Evolutionary conservation across 495 filamentous ascomycete species (phyloP), one percentile per base, ranked within the genome.

Genomic region (Hypoxylon lienhwacheense): DNA sequence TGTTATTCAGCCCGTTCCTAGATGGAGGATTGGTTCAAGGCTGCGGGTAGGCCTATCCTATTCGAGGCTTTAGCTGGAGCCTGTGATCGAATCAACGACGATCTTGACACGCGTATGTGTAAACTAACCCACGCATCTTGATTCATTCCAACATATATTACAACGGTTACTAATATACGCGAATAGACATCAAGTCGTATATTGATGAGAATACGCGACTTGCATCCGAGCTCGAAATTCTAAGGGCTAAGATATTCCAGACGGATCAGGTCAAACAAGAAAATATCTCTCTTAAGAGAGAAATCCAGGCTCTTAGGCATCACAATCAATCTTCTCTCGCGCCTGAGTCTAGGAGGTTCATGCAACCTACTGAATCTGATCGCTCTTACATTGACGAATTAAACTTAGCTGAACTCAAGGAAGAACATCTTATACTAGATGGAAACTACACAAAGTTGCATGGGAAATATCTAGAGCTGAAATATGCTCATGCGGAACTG

Each of bases 11-110:
- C 6, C 24, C 7, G 21, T 42, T 17, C 12, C 14, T 5, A 16
- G 15, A 77, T 73, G 73, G 68, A 66, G 5, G 67, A 54, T 42
- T 77, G 73, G 75, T 54, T 69, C 25, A 35, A 34, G 42, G 43
- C 44, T 28, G 68, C 56, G 19, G 76, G 72, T 25, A 67, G 64
- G 34, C 66, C 67, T 34, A 64, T 64, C 35, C 57, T 79, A 14
- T 55, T 75, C 22, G 68, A 70, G 21, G 73, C 75, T 12, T 58
- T 79, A 5, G 54, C 68, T 20, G 59, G 61, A 19, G 69, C 58
- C 1, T 77, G 70, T 49, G 70, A 77, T 50, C 47, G 52, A 19
- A 62, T 77, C 45, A 66, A 63, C 32, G 55, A 55, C 1, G 63
- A 71, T 22, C 55, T 78, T 31, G 49, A 53, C 39, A 59, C 49